Evolutionary conservation across 495 filamentous ascomycete species (phyloP).

Genomic region (Tuber brumale): DNA sequence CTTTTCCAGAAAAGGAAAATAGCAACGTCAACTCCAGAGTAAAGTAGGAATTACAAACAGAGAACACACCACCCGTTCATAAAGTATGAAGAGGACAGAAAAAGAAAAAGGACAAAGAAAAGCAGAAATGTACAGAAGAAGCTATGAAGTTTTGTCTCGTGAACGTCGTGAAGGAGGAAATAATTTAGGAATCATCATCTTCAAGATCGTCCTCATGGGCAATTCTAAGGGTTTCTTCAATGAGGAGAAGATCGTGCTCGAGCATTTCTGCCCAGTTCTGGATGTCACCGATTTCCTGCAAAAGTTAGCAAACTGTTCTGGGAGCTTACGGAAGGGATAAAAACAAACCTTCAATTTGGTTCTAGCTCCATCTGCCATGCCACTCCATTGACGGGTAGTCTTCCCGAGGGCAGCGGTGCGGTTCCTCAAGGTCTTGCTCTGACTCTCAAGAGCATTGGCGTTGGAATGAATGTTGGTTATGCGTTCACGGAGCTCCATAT

Average conservation of each 20-base stretch:
- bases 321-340: neutral
- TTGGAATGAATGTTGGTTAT: slow-evolving; percentile 72
- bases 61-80: slow-evolving; percentile 18
- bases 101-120: slow-evolving; percentile 38
- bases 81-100: slow-evolving; percentile 14
- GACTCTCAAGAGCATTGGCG: slow-evolving; percentile 58
- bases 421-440: slow-evolving; percentile 62
- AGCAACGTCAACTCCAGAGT: slow-evolving; percentile 28
- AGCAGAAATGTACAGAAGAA: slow-evolving; percentile 43
- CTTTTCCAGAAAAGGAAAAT: slow-evolving; percentile 35
- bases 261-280: slow-evolving; percentile 98
- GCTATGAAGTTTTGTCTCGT: slow-evolving; percentile 41
- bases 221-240: slow-evolving; percentile 77
- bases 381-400: slow-evolving; percentile 65
- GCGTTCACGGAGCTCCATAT: slow-evolving; percentile 63
- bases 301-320: slow-evolving; percentile 5
- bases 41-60: slow-evolving; percentile 25
- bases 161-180: slow-evolving; percentile 27
- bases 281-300: slow-evolving; percentile 78
- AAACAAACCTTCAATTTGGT: slow-evolving; percentile 58
- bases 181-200: slow-evolving; percentile 34
- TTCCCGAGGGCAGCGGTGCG: slow-evolving; percentile 60
- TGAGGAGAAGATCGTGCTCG: slow-evolving; percentile 77
- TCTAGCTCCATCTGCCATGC: slow-evolving; percentile 60
- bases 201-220: slow-evolving; percentile 48